Base-by-base conservation (phyloP, 2,329 filamentous ascomycete species). In the Colletotrichum plurivorum region DNA sequence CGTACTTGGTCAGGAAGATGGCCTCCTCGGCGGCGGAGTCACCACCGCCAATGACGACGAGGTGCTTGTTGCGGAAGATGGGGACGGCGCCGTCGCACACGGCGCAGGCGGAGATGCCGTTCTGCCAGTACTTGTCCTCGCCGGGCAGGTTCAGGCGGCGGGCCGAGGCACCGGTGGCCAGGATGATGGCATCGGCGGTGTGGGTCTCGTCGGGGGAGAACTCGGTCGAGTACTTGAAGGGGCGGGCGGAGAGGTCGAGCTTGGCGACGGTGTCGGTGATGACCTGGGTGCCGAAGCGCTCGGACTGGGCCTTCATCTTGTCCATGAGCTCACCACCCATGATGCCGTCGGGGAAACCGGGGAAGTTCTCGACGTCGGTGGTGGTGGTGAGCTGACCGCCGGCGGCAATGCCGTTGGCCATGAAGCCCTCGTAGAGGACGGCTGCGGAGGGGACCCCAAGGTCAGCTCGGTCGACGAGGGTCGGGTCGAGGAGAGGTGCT, bases 321-420 rank as follows among this genome's bases (percentile, higher is more conserved):
- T 98, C 95, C 96, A 99, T 99, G 73, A 99, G 86, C 77, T 94
- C 92, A 65, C 88, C 83, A 73, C 96, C 96, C 83, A 94, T 93
- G 80, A 99, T 94, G 72, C 92, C 93, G 76, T 93, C 89, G 77
- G 93, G 93, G 85, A 98, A 99, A 55, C 96, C 96, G 27, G 96
- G 96, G 83, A 92, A 99, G 88, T 99, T 99, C 87, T 99, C 96
- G 69, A 99, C 91, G 75, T 99, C 97, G 77, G 97, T 98, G 63
- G 96, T 99, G 27, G 97, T 99, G 63, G 97, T 99, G 75, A 99
- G 88, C 87, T 99, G 96, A 67, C 96, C 96, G 75, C 96, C 96
- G 52, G 96, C 94, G 7, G 96, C 96, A 76, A 97, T 97, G 77
- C 95, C 96, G 78, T 98, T 96, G 76, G 96, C 96, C 81, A 99